Evolutionary conservation across 768 basidiomycete genomes (phyloP).

Genomic region (Rhizopogon vulgaris): DNA sequence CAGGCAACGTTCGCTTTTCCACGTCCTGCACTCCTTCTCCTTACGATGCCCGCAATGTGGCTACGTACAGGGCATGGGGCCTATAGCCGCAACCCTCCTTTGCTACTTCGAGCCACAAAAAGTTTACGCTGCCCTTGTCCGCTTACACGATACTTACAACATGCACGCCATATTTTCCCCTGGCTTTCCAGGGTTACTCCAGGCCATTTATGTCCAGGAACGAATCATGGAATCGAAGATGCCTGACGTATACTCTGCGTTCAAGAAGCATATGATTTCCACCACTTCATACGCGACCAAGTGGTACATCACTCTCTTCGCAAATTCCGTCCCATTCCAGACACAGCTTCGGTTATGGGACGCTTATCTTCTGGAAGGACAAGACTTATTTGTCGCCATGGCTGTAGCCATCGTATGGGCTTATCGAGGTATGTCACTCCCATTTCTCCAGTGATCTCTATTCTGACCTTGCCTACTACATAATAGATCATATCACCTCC

Average conservation of each 20-base stretch:
- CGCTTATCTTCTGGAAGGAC: conserved; percentile 84
- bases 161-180: conserved; percentile 88
- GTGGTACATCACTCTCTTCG: conserved; percentile 98
- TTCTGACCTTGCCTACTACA: conserved; percentile 2
- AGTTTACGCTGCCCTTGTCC: conserved; percentile 77
- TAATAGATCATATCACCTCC: conserved; percentile 82
- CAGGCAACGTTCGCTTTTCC: conserved; percentile 92
- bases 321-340: conserved; percentile 93
- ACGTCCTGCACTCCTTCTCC: conserved; percentile 89
- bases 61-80: conserved; percentile 99
- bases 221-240: conserved; percentile 80
- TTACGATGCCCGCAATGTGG: conserved; percentile 81
- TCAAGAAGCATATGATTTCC: conserved; percentile 84
- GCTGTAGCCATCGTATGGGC: conserved; percentile 89
- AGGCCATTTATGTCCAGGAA: conserved; percentile 95
- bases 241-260: conserved; percentile 83
- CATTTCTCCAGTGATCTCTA: neutral
- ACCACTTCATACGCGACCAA: conserved; percentile 96
- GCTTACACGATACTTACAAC: conserved; percentile 82
- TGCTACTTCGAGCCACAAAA: conserved; percentile 92
- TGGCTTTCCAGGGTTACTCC: conserved; percentile 92
- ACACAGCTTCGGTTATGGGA: conserved; percentile 95
- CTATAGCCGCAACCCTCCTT: conserved; percentile 89
- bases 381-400: conserved; percentile 81
- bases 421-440: conserved; percentile 60